Evolutionary conservation across 768 basidiomycete species (phyloP), one percentile per base, ranked within the genome.

Genomic region (Hericium rajendrae): DNA sequence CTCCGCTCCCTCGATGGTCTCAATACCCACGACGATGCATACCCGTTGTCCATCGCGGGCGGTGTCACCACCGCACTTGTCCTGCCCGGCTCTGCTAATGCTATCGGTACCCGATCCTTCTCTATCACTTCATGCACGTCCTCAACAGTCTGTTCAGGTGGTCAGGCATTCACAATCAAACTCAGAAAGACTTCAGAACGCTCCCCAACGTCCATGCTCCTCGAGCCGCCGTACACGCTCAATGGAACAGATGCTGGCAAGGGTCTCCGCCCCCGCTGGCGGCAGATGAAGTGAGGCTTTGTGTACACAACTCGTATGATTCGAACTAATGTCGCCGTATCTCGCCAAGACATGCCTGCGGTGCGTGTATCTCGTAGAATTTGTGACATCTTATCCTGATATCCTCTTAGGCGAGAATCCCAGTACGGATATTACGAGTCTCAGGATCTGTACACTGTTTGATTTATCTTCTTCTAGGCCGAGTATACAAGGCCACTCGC

Each of bases 161-260:
- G 89, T 18, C 88, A 89, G 64, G 85, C 86, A 0, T 90, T 88
- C 66, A 73, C 82, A 3, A 87, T 91, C 65, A 92, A 92, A 66
- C 67, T 87, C 3, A 77, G 91, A 24, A 74, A 76, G n/a, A 91
- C 88, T 0, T 62, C 71, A 0, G 88, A 88, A 65, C 77, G 82
- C n/a, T 84, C 85, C 0, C 77, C 84, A 0, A 79, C 78, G 15
- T 80, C 84, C 0, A 79, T 84, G 73, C 74, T 89, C 3, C 73
- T 93, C 15, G 91, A 94, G 53, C 83, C 88, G 0, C 89, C 91
- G 0, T 81, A 77, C 59, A 71, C 76, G 37, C 68, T 84, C 54
- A 72, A 80, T 53, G 69, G 70, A 39, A 62, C 74, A 0, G 66
- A 70, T 15, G 59, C 68, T 1, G 63, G 69, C 38, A 66, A 69